Evolutionary conservation across 495 filamentous ascomycete genomes (phyloP), one percentile per base, ranked within the genome.

Genomic region (Penicillium mononematosum): DNA sequence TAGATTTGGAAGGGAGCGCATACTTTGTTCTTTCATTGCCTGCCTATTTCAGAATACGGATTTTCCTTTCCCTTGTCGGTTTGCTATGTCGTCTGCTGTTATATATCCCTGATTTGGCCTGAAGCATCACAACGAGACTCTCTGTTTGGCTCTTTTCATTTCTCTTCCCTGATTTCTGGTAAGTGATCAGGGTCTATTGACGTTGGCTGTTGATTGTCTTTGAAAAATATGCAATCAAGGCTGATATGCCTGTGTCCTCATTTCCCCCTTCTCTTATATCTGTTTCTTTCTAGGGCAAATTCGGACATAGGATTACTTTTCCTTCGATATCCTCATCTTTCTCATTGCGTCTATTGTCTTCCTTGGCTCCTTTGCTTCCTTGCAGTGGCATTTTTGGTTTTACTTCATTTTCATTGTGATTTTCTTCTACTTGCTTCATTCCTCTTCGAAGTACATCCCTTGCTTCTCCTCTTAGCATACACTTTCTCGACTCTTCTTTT

Each of bases 1-100:
- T 76, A 75, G 72, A 76, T 47, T 58, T 60, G 67, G 71, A 72
- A 71, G 53, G 65, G 65, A 72, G 69, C 67, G 63, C 67, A 66
- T 69, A 66, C 56, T 68, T 59, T 49, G 67, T 53, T 59, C 50
- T 43, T 59, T 55, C 49, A 45, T 58, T 50, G 19, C 52, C 56
- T 59, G 47, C 41, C 58, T 66, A 53, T 38, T 57, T 45, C 20
- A 52, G 27, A 50, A 52, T 48, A 32, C 50, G 19, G 54, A 27
- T 56, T 52, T 50, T 52, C 50, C 58, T 36, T 56, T 53, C 55
- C 36, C 31, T 36, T 50, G 29, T 42, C 47, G 39, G 39, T 59
- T 51, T 57, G 56, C 48, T 45, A 45, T 49, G 53, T 61, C 55
- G 19, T 56, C 51, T 39, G 32, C 44, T 59, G 62, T 67, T 70